A percentile compares a stretch with the other conserved stretches of the same genome.
Evolutionary conservation across 805 yeast species (phyloP).

Genomic region (Lachancea sp.): DNA sequence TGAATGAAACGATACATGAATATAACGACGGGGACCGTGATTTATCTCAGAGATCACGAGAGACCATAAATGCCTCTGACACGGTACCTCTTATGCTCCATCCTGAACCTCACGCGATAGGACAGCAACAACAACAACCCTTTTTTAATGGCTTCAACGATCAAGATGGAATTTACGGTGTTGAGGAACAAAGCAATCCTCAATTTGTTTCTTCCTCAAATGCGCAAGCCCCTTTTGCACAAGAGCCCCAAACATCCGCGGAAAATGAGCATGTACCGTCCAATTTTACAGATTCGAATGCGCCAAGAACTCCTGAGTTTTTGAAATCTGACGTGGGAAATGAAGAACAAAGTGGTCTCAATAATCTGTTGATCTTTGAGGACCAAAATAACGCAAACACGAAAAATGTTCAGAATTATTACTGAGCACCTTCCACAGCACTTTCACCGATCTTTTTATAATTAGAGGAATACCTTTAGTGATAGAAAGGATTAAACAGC

Average conservation of each 20-base stretch:
- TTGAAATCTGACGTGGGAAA: conserved; percentile 14
- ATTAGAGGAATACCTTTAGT: not conserved
- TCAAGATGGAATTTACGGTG: conserved; percentile 9
- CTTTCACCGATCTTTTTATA: too few species aligned
- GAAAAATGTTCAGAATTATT: conserved; percentile 8
- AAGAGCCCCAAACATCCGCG: not conserved
- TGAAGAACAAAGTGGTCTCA: conserved; percentile 10
- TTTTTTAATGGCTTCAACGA: conserved; percentile 9
- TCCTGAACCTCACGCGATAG: conserved; percentile 10
- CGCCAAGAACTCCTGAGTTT: conserved; percentile 24
- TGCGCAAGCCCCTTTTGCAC: conserved; percentile 4
- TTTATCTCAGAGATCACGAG: conserved; percentile 6
- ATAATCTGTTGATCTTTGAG: conserved; percentile 7
- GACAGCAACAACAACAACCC: conserved; percentile 5
- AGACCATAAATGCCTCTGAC: conserved; percentile 3
- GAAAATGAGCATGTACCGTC: conserved; percentile 9
- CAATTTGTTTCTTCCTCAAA: conserved; percentile 5
- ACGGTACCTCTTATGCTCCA: conserved; percentile 7
- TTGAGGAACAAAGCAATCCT: conserved; percentile 4
- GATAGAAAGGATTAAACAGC: conserved; percentile 1
- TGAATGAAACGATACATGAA: conserved; percentile 49
- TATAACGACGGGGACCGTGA: conserved; percentile 34
- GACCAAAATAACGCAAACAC: conserved; percentile 5
- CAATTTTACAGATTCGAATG: conserved; percentile 7
- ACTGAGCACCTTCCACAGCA: conserved; percentile 1